Conservation (phyloP, 306 rosid species). For the Trichosanthes truncata region DNA sequence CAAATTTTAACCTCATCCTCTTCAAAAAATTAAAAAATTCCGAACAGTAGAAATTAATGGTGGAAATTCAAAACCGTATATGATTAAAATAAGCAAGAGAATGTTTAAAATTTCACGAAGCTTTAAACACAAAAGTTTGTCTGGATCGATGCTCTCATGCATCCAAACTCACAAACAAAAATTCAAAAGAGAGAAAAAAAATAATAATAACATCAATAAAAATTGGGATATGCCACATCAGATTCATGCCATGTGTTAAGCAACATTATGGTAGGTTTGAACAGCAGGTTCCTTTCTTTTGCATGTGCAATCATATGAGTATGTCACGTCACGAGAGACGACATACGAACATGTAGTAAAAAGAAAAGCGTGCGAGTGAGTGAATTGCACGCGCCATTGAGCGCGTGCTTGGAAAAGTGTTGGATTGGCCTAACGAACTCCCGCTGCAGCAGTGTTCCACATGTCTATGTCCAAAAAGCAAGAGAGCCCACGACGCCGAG, state of each 20-base stretch:
- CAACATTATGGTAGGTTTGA: neutral
- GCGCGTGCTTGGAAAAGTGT: neutral
- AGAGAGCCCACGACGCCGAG: neutral
- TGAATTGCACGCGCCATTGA: neutral
- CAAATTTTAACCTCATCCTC: neutral
- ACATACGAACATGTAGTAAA: neutral
- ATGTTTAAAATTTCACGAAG: neutral
- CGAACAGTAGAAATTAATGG: neutral
- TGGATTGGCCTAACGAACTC: neutral
- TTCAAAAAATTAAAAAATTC: neutral
- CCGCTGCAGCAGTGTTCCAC: conserved; percentile 2
- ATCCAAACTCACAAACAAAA: neutral
- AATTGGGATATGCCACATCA: neutral
- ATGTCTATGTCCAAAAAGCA: conserved; percentile 2
- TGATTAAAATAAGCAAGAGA: neutral
- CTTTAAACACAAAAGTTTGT: neutral
- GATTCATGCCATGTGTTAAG: conserved; percentile 2
- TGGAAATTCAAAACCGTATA: neutral
- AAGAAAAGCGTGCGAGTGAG: no score
- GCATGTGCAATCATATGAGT: conserved; percentile 15
- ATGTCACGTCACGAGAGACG: conserved; percentile 12
- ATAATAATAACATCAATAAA: neutral
- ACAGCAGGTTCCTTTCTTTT: neutral
- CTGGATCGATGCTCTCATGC: neutral
- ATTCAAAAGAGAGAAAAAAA: neutral